phyloP scores from a whole-genome alignment of 2,329 filamentous ascomycete species.

The Colletotrichum sp. region DNA sequence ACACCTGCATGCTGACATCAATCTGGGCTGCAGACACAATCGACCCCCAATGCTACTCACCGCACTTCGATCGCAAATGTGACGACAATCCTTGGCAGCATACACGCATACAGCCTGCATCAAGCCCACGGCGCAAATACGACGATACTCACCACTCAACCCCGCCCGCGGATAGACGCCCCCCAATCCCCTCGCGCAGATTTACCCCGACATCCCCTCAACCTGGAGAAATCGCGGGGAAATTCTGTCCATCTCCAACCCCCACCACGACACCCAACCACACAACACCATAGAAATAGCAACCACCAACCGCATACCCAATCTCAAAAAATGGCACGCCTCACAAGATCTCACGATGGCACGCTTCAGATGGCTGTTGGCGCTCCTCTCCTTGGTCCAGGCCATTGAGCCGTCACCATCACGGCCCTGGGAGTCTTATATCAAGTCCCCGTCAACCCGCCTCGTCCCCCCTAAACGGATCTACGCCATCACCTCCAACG shows the following conservation, averaged over 20 bases:
- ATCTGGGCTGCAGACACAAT: not conserved
- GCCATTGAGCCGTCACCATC: not conserved
- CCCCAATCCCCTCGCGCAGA: conserved; percentile 8
- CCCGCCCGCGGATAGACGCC: conserved; percentile 1
- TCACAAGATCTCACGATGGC: not conserved
- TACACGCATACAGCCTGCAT: not conserved
- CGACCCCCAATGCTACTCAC: not conserved
- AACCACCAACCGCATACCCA: not conserved
- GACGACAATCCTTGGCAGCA: not conserved
- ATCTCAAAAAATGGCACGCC: not conserved
- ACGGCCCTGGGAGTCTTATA: conserved; percentile 11
- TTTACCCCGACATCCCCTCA: conserved; percentile 17
- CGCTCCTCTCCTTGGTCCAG: not conserved
- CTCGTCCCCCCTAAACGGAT: conserved; percentile 2
- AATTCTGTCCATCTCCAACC: not conserved
- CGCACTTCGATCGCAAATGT: not conserved
- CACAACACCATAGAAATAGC: not conserved
- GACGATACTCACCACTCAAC: not conserved
- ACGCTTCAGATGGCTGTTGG: not conserved
- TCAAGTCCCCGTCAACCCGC: conserved; percentile 11
- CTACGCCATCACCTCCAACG: conserved; percentile 8
- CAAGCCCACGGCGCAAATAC: not conserved
- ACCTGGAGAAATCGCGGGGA: not conserved
- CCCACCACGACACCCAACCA: not conserved
- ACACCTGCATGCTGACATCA: not conserved